Evolutionary conservation across 805 yeast genomes (phyloP).

Genomic region (Scheffersomyces coipomensis): DNA sequence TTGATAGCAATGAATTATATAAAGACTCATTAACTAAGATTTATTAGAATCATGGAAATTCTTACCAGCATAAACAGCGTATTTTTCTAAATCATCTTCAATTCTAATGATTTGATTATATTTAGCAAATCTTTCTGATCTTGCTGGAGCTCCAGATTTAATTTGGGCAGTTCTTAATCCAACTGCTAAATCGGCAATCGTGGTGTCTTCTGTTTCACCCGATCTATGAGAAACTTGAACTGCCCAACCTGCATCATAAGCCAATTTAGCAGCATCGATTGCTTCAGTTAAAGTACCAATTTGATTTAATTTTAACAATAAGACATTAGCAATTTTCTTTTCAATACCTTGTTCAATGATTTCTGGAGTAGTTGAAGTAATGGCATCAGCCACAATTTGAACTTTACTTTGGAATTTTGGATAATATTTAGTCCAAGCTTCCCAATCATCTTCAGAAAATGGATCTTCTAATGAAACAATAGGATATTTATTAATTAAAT

Average conservation of each 20-base stretch:
- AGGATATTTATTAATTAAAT: slow-evolving; percentile 87
- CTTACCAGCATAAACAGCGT: slow-evolving; percentile 93
- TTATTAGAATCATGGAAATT: slow-evolving; percentile 66
- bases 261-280: slow-evolving; percentile 93
- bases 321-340: slow-evolving; percentile 92
- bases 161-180: slow-evolving; percentile 98
- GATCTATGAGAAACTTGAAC: slow-evolving; percentile 99
- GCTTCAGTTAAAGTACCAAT: slow-evolving; percentile 96
- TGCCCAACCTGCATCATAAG: slow-evolving; percentile 97
- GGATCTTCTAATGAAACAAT: slow-evolving; percentile 98
- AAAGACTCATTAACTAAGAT: no score
- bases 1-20: no score
- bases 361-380: slow-evolving; percentile 96
- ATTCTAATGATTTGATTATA: slow-evolving; percentile 97
- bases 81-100: slow-evolving; percentile 97
- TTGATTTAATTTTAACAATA: slow-evolving; percentile 97
- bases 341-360: slow-evolving; percentile 96
- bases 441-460: slow-evolving; percentile 99
- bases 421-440: slow-evolving; percentile 90
- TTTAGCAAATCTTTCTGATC: slow-evolving; percentile 99
- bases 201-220: slow-evolving; percentile 99
- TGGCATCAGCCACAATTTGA: slow-evolving; percentile 97
- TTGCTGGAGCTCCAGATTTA: slow-evolving; percentile 99
- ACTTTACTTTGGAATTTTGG: slow-evolving; percentile 59
- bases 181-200: slow-evolving; percentile 96